Conservation (phyloP, 805 yeast genomes). For the Grigorovia humatica region DNA sequence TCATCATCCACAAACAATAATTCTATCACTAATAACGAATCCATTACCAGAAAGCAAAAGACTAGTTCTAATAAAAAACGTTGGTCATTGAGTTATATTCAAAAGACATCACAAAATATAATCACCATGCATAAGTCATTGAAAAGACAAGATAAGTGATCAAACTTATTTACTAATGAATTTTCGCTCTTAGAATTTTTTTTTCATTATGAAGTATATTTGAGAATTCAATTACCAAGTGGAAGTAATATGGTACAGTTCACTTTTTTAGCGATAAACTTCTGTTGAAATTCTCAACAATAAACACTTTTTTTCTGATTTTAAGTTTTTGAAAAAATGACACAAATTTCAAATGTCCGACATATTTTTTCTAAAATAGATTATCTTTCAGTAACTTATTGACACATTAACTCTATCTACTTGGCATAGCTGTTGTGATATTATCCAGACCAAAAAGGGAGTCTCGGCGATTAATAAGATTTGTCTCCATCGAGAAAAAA, state of each 20-base stretch:
- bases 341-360: neutral
- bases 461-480: no score
- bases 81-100: constrained; percentile 7
- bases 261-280: no score
- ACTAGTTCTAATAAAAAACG: constrained; percentile 3
- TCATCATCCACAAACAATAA: neutral
- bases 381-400: neutral
- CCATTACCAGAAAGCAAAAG: neutral
- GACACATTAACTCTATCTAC: neutral
- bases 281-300: no score
- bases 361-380: neutral
- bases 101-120: constrained; percentile 5
- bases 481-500: no score
- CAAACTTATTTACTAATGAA: no score
- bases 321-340: neutral
- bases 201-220: no score
- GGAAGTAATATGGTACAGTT: no score
- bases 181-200: no score
- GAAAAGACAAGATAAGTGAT: constrained; percentile 1
- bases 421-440: neutral
- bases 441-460: no score
- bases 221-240: no score
- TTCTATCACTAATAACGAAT: neutral
- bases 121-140: constrained; percentile 6
- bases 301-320: no score